Evolutionary conservation across 352 stramenopile genomes (phyloP).

Genomic region (Pythium dissimile): DNA sequence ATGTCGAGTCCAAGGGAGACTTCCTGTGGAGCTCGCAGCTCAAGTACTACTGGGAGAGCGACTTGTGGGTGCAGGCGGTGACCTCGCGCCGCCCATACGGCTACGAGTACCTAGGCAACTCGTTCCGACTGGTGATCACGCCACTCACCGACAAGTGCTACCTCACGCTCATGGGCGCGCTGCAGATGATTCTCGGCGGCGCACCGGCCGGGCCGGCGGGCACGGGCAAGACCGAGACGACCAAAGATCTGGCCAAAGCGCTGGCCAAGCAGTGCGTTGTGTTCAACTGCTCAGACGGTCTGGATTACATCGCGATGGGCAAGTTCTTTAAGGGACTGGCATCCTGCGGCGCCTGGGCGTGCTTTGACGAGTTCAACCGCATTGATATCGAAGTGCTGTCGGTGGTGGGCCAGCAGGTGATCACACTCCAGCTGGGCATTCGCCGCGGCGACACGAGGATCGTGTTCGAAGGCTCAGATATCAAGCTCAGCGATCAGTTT

Average conservation of each 20-base stretch:
- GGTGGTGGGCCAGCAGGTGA: slow-evolving; percentile 88
- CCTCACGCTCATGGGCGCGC: slow-evolving; percentile 92
- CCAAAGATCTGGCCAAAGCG: slow-evolving; percentile 94
- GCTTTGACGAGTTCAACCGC: slow-evolving; percentile 90
- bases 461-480: slow-evolving; percentile 94
- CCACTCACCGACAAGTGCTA: slow-evolving; percentile 97
- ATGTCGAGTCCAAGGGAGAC: slow-evolving; percentile 86
- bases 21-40: slow-evolving; percentile 86
- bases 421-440: slow-evolving; percentile 89
- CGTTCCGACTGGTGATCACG: slow-evolving; percentile 94
- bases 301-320: slow-evolving; percentile 94
- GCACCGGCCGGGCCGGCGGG: slow-evolving; percentile 91
- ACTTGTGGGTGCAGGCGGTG: slow-evolving; percentile 89
- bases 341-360: slow-evolving; percentile 91
- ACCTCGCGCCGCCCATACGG: slow-evolving; percentile 90
- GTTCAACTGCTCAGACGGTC: slow-evolving; percentile 91
- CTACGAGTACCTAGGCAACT: slow-evolving; percentile 97
- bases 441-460: slow-evolving; percentile 80
- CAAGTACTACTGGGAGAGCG: slow-evolving; percentile 93
- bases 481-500: slow-evolving; percentile 91
- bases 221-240: slow-evolving; percentile 95
- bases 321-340: slow-evolving; percentile 95
- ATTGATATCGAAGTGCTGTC: slow-evolving; percentile 89
- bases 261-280: slow-evolving; percentile 95
- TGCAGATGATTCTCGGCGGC: slow-evolving; percentile 95